Percentiles rank a stretch among this genome's conserved stretches.
phyloP scores from a whole-genome alignment of 805 yeast genomes.

The Candida adriatica region DNA sequence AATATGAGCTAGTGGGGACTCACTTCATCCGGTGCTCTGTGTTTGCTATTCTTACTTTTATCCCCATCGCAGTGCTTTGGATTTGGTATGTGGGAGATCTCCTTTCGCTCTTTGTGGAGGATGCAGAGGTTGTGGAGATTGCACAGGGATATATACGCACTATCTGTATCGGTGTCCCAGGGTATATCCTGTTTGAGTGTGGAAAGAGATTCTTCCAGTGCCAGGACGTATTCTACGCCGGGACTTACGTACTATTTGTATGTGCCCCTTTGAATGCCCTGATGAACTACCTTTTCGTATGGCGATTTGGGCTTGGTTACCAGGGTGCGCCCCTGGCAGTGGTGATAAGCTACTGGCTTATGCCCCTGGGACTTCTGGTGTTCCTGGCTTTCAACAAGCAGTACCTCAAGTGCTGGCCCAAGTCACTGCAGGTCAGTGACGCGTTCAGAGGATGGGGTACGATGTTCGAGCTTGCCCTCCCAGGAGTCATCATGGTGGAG shows the following conservation, averaged over 20 bases:
- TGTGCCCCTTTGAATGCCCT: constrained; percentile 66
- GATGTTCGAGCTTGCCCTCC: constrained; percentile 49
- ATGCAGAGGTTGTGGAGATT: constrained; percentile 3
- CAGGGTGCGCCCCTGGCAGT: constrained; percentile 78
- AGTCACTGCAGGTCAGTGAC: constrained; percentile 25
- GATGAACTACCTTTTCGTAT: constrained; percentile 64
- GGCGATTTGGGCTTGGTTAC: constrained; percentile 73
- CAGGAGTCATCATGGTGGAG: constrained; percentile 68
- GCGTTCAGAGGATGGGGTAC: constrained; percentile 45
- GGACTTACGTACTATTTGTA: constrained; percentile 55
- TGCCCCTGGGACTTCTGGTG: constrained; percentile 27
- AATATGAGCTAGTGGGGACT: constrained; percentile 59
- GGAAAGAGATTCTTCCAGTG: constrained; percentile 81
- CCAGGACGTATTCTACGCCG: constrained; percentile 78
- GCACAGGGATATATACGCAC: constrained; percentile 52
- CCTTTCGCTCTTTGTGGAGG: background rate
- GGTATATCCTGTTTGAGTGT: constrained; percentile 67
- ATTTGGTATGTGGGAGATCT: background rate
- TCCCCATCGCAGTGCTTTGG: background rate
- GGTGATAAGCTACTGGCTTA: constrained; percentile 62
- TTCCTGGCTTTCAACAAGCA: constrained; percentile 37
- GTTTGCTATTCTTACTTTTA: background rate
- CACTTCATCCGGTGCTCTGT: constrained; percentile 63
- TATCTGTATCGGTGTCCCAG: constrained; percentile 66
- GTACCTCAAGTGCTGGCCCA: constrained; percentile 21